Conservation (phyloP, 345 rosid species). For the Theobroma cacao region DNA sequence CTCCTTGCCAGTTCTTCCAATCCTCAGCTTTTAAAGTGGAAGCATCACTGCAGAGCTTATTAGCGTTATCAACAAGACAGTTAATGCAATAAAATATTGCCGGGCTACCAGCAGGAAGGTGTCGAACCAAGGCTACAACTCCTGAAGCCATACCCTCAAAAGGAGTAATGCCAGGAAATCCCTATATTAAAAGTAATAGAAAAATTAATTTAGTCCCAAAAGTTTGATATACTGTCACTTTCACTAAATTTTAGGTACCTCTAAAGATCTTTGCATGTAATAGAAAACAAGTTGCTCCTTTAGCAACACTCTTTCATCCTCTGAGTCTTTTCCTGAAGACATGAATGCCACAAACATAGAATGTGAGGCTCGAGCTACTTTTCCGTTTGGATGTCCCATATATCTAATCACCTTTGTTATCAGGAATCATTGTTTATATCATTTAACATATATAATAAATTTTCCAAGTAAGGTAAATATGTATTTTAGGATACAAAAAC, state of each 20-base stretch:
- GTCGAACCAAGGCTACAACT: conserved; percentile 70
- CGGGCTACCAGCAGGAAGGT: conserved; percentile 96
- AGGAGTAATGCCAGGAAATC: conserved; percentile 76
- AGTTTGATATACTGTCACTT: conserved; percentile 1
- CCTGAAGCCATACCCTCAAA: conserved; percentile 98
- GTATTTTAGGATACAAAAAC: conserved; percentile 79
- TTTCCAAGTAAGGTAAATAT: background rate
- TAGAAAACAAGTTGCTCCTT: conserved; percentile 85
- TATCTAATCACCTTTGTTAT: conserved; percentile 47
- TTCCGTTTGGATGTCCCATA: conserved; percentile 81
- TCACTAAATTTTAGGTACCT: conserved; percentile 41
- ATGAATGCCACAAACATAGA: conserved; percentile 72
- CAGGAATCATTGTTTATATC: conserved; percentile 41
- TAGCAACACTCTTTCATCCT: conserved; percentile 48
- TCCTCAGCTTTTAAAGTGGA: conserved; percentile 29
- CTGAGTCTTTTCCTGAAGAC: conserved; percentile 61
- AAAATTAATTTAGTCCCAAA: conserved; percentile 5
- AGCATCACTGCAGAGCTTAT: conserved; percentile 37
- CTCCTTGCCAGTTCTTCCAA: conserved; percentile 63
- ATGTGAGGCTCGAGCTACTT: conserved; percentile 79
- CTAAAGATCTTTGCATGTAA: conserved; percentile 80
- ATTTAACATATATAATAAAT: background rate
- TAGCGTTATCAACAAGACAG: conserved; percentile 68
- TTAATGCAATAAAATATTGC: conserved; percentile 74
- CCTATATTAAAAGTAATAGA: conserved; percentile 40